phyloP scores from a whole-genome alignment of 352 stramenopile species.

The Pythium brassicae region DNA sequence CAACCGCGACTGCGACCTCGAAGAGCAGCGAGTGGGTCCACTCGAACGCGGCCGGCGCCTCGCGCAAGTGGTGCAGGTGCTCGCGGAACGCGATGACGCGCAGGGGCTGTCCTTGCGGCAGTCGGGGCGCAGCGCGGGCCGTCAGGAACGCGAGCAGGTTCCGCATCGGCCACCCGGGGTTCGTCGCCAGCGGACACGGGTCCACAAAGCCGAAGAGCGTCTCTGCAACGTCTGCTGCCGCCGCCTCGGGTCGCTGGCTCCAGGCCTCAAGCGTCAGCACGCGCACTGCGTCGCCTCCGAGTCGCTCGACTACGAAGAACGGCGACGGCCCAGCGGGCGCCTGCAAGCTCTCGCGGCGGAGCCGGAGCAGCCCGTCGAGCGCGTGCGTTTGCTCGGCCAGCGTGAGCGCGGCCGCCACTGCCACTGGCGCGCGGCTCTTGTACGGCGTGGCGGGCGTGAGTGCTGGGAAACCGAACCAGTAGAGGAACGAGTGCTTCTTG shows the following conservation, averaged over 20 bases:
- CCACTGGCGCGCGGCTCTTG: constrained; percentile 19
- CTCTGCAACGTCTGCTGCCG: constrained; percentile 14
- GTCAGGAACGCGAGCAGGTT: constrained; percentile 79
- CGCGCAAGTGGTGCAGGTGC: constrained; percentile 48
- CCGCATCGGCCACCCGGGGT: constrained; percentile 86
- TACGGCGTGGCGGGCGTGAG: constrained; percentile 42
- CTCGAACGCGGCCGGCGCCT: constrained; percentile 34
- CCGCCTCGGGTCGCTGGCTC: constrained; percentile 9
- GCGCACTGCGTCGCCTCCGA: constrained; percentile 14
- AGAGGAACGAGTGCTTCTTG: constrained; percentile 92
- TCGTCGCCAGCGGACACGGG: constrained; percentile 61
- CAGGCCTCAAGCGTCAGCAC: constrained; percentile 31
- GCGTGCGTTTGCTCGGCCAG: constrained; percentile 29
- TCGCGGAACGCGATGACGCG: constrained; percentile 72
- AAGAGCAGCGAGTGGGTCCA: constrained; percentile 62
- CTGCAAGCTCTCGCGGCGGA: constrained; percentile 23
- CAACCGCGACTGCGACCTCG: constrained; percentile 49
- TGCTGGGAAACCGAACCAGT: constrained; percentile 92
- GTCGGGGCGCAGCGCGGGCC: constrained; percentile 25
- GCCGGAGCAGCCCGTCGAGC: constrained; percentile 35
- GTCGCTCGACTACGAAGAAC: constrained; percentile 70
- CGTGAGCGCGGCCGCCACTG: constrained; percentile 32
- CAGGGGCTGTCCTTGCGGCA: constrained; percentile 26
- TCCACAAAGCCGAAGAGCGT: constrained; percentile 88
- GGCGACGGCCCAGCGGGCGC: constrained; percentile 29